Evolutionary conservation across 2,329 filamentous ascomycete genomes (phyloP).

Genomic region (Immersiporthe knoxdaviesiana): DNA sequence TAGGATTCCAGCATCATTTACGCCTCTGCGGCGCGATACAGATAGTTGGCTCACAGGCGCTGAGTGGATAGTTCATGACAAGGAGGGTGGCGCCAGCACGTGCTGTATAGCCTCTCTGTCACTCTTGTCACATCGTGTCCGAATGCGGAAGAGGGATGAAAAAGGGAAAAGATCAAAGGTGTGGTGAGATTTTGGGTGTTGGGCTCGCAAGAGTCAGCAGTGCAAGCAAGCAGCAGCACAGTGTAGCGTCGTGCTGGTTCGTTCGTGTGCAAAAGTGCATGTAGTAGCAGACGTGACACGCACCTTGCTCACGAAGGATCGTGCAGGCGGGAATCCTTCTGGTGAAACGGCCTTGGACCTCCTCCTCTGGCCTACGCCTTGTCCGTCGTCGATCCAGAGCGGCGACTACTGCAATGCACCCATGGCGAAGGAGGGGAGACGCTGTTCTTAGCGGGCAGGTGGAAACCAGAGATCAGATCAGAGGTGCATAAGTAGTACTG

Average conservation of each 20-base stretch:
- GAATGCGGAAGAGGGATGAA: not conserved
- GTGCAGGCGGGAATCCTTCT: conserved; percentile 9
- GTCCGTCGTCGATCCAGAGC: not conserved
- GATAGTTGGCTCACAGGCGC: not conserved
- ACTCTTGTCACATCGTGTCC: not conserved
- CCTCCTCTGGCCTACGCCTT: not conserved
- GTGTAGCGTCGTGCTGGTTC: too few species aligned
- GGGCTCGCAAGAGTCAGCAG: not conserved
- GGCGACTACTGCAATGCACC: not conserved
- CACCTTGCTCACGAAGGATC: conserved; percentile 4
- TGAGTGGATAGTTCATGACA: not conserved
- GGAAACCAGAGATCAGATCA: not conserved
- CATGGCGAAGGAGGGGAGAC: not conserved
- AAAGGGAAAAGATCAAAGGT: not conserved
- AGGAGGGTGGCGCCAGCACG: not conserved
- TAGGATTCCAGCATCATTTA: not conserved
- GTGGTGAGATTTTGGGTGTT: conserved; percentile 1
- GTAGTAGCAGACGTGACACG: not conserved
- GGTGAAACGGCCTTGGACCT: not conserved
- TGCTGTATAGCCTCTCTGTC: not conserved
- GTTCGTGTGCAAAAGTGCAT: not conserved
- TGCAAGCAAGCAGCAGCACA: not conserved
- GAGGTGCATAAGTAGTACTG: not conserved
- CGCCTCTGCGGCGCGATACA: not conserved
- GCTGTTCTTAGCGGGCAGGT: not conserved